phyloP scores from a whole-genome alignment of 2,329 filamentous ascomycete genomes.

The Xylariomycetidae sp. region DNA sequence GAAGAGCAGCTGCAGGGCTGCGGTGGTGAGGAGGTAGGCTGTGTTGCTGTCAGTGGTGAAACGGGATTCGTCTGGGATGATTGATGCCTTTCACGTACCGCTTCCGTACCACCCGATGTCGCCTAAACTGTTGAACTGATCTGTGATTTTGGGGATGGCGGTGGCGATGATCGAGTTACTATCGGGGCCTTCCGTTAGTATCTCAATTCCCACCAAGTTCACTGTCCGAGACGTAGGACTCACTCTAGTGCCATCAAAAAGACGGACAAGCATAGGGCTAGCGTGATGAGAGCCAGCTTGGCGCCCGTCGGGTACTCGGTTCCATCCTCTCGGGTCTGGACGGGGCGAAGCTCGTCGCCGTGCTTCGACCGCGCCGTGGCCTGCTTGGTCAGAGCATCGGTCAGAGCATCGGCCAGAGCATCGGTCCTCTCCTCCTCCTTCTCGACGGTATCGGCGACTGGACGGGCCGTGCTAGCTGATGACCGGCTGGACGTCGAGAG shows the following conservation, averaged over 20 bases:
- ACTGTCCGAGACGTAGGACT: slow-evolving; percentile 10
- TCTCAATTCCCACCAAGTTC: neutral
- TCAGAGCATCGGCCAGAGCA: neutral
- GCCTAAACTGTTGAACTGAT: slow-evolving; percentile 33
- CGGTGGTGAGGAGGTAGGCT: slow-evolving; percentile 35
- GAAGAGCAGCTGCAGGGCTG: slow-evolving; percentile 32
- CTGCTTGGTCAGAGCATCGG: slow-evolving; percentile 17
- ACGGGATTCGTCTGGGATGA: too few species aligned
- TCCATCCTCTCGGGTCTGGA: slow-evolving; percentile 33
- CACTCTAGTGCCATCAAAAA: slow-evolving; percentile 40
- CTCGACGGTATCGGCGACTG: slow-evolving; percentile 5
- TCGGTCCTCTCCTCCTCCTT: slow-evolving; percentile 10
- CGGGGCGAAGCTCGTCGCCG: slow-evolving; percentile 18
- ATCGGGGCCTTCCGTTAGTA: slow-evolving; percentile 6
- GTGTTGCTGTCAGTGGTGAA: too few species aligned
- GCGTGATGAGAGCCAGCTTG: slow-evolving; percentile 34
- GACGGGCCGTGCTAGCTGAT: slow-evolving; percentile 5
- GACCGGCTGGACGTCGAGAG: slow-evolving; percentile 8
- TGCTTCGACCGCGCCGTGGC: slow-evolving; percentile 20
- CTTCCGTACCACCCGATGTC: slow-evolving; percentile 47
- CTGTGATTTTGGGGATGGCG: slow-evolving; percentile 36
- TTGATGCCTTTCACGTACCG: too few species aligned
- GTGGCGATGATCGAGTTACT: slow-evolving; percentile 35
- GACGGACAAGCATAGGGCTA: slow-evolving; percentile 39
- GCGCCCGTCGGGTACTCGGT: slow-evolving; percentile 32